Evolutionary conservation across 306 rosid genomes (phyloP).

Genomic region (Cercis canadensis): DNA sequence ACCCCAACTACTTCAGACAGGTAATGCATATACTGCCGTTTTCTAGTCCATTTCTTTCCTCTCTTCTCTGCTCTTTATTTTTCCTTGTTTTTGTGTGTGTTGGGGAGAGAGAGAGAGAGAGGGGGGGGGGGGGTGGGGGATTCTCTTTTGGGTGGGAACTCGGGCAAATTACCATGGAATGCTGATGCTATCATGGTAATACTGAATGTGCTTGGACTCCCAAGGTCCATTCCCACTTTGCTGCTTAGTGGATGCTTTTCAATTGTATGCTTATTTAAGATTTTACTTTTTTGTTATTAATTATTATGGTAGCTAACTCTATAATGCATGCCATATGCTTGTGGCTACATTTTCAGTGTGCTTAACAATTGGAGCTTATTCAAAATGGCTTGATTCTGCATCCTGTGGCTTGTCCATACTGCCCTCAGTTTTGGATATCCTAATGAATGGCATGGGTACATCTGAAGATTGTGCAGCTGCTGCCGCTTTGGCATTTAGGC

Average conservation of each 20-base stretch:
- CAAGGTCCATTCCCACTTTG: conserved; percentile 18
- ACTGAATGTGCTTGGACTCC: background rate
- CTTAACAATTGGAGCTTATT: conserved; percentile 90
- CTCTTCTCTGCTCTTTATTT: background rate
- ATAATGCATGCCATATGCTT: conserved; percentile 26
- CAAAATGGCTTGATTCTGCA: conserved; percentile 95
- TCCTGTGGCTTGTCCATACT: conserved; percentile 77
- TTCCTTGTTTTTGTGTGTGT: too few relatives aligned
- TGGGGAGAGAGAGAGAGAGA: too few relatives aligned
- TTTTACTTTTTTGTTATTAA: conserved; percentile 25
- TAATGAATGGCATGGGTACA: conserved; percentile 93
- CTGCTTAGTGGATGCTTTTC: conserved; percentile 26
- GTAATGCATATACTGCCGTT: conserved; percentile 43
- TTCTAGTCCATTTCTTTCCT: background rate
- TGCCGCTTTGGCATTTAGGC: conserved; percentile 94
- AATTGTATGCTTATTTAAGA: conserved; percentile 29
- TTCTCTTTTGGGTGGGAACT: background rate
- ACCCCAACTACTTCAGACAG: conserved; percentile 96
- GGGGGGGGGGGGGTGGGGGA: too few relatives aligned
- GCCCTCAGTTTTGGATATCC: conserved; percentile 84
- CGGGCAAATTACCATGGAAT: background rate
- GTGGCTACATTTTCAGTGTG: conserved; percentile 75
- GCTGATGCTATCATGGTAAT: conserved; percentile 2
- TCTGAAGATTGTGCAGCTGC: conserved; percentile 98
- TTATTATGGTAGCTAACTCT: conserved; percentile 20